Evolutionary conservation across 1,284 basidiomycete genomes (phyloP), one percentile per base, ranked within the genome.

Genomic region (Earliella scabrosa): DNA sequence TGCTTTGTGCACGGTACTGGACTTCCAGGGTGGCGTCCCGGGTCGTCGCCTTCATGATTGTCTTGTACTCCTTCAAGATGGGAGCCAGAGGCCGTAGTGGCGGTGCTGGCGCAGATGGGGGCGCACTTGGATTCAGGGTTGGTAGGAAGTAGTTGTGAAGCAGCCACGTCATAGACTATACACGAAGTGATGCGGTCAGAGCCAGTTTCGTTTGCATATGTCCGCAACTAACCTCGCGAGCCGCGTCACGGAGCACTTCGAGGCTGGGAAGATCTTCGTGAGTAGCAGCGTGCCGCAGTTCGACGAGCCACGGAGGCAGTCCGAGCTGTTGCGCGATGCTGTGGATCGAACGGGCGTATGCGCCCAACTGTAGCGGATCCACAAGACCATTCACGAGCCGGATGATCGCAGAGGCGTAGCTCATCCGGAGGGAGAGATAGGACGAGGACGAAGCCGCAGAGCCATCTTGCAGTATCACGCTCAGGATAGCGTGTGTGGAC

Each of bases 251-350:
- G 10, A 98, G 80, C 7, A 96, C 75, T 45, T 87, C 83, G 2
- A 98, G 77, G 60, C 91, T 92, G 0, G 97, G 97, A 16, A 99
- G 75, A 62, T 97, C 94, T 68, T 99, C 97, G 69, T 99, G 97
- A 2, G 97, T 99, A 9, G 93, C 93, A 26, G 93, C 90, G 75
- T 99, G 97, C 34, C 97, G 82, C 5, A 99, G 78, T 61, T 98
- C 93, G n/a, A 99, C 95, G 18, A 99, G 81, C 85, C 92, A 95
- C 0, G 82, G 75, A 0, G 97, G 97, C 2, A 99, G 77, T 0
- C 90, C 90, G 23, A 99, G 82, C 59, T 95, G 88, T 3, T 83
- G 78, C 1, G 97, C 95, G 58, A 99, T 92, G 27, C 89, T 86
- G 0, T 91, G 87, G 65, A 99, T 98, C 1, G 95, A 91, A 36